Evolutionary conservation across 139 green algal genomes (phyloP), one percentile per base, ranked within the genome.

Genomic region (Coelastrella sp.): DNA sequence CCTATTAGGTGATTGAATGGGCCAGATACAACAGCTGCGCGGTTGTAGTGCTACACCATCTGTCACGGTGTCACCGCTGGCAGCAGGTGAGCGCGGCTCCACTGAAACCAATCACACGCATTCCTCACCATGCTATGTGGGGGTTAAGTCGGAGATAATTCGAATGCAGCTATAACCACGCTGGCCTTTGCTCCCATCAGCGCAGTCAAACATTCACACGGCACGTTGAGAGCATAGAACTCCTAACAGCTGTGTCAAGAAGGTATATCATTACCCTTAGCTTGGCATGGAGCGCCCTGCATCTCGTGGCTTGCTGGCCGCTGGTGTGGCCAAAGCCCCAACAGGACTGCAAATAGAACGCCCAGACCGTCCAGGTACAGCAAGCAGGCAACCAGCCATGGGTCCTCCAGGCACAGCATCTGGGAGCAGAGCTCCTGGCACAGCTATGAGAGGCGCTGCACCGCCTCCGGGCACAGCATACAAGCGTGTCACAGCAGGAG

Each of bases 321-420:
- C 47, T 20, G 88, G 88, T 71, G 22, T 91, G 16, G 60, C 71
- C 10, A 91, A 91, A 59, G 87, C 87, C 11, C 87, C 87, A 16
- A 91, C 87, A 23, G 80, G 80, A 57, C 7, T 16, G 11, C 20
- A 23, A 5, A 64, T 91, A 22, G 71, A 82, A 64, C 59, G 23
- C 22, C 88, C 88, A 22, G 88, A 91, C 54, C 58, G 88, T 17
- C 88, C 88, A 60, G 78, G 22, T 71, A 83, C 88, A 82, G 78
- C 78, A 19, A 73, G 17, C 58, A 68, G 86, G 64, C 76, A 86
- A 60, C 47, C 85, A 75, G 7, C 64, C 23, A 77, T 54, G 20
- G 87, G 32, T 22, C 75, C 76, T 75, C 59, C 60, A 47, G 66
- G 59, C 73, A 82, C 76, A 61, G 76, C 84, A 19, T 10, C 13